These are phyloP conservation scores for Scedosporium aurantiacum DNA, from an alignment of 2,329 filamentous ascomycete species.

Conservation along the genomic window DNA sequence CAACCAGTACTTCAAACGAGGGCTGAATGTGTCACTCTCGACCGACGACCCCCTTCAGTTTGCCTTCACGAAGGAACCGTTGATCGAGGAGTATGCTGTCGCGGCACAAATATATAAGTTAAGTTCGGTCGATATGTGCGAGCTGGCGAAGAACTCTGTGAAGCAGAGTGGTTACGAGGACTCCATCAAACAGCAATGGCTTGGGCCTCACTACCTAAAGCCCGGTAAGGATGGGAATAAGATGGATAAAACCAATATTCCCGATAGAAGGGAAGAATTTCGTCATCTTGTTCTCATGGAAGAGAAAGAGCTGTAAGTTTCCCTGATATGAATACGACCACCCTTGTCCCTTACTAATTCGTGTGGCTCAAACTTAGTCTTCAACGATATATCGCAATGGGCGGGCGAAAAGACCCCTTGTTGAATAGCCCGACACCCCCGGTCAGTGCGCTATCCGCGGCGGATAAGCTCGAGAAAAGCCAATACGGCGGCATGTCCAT, in stretches of 20 bases:
- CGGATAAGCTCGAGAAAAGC: no score
- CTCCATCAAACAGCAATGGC: conserved; percentile 81
- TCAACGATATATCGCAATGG: no score
- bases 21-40: conserved; percentile 88
- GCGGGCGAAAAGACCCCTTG: no score
- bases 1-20: conserved; percentile 87
- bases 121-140: conserved; percentile 95
- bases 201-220: conserved; percentile 66
- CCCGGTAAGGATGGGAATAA: conserved; percentile 78
- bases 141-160: conserved; percentile 91
- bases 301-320: conserved; percentile 70
- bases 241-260: conserved; percentile 93
- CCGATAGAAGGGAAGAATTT: conserved; percentile 83
- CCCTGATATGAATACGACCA: not conserved
- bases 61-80: conserved; percentile 92
- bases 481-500: no score
- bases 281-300: conserved; percentile 75
- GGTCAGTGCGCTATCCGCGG: no score
- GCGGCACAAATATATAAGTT: conserved; percentile 98
- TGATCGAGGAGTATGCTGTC: conserved; percentile 97
- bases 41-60: conserved; percentile 97
- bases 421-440: no score
- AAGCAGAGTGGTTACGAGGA: conserved; percentile 89
- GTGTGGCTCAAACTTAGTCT: no score
- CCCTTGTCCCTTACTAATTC: no score